Conservation (phyloP, 1,284 basidiomycete species). For the Irpex rosettiformis region DNA sequence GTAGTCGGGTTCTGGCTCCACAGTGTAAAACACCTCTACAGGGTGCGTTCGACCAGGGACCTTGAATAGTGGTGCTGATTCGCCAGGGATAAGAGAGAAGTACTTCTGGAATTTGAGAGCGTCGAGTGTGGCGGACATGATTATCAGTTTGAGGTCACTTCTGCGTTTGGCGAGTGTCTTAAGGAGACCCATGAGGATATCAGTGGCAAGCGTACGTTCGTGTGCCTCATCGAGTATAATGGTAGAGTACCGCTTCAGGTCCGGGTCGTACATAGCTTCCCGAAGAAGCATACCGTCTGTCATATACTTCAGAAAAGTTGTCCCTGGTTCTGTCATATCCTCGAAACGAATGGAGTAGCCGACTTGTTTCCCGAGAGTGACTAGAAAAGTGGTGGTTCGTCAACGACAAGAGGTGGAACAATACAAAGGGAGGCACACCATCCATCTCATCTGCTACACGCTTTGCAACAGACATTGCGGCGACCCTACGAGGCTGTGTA, state of each 20-base stretch:
- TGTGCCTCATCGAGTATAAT: slow-evolving; percentile 99
- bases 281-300: slow-evolving; percentile 97
- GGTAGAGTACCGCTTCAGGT: slow-evolving; percentile 88
- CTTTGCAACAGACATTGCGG: slow-evolving; percentile 97
- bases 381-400: slow-evolving; percentile 37
- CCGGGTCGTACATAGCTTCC: slow-evolving; percentile 96
- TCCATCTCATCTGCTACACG: slow-evolving; percentile 99
- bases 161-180: slow-evolving; percentile 78
- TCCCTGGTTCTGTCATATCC: slow-evolving; percentile 91
- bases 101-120: slow-evolving; percentile 97
- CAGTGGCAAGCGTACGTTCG: slow-evolving; percentile 96
- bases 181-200: slow-evolving; percentile 95
- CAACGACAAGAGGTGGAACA: not conserved
- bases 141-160: slow-evolving; percentile 91
- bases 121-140: slow-evolving; percentile 99
- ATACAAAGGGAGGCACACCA: slow-evolving; percentile 46
- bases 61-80: slow-evolving; percentile 84
- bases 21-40: slow-evolving; percentile 95
- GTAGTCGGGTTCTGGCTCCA: slow-evolving; percentile 95
- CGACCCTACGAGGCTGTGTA: slow-evolving; percentile 95
- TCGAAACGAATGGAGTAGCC: slow-evolving; percentile 99
- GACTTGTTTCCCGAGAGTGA: slow-evolving; percentile 89
- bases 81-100: slow-evolving; percentile 61
- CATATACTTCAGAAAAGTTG: slow-evolving; percentile 97
- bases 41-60: slow-evolving; percentile 96